Evolutionary conservation across 2,329 filamentous ascomycete genomes (phyloP).

Genomic region (Sclerotinia nivalis): DNA sequence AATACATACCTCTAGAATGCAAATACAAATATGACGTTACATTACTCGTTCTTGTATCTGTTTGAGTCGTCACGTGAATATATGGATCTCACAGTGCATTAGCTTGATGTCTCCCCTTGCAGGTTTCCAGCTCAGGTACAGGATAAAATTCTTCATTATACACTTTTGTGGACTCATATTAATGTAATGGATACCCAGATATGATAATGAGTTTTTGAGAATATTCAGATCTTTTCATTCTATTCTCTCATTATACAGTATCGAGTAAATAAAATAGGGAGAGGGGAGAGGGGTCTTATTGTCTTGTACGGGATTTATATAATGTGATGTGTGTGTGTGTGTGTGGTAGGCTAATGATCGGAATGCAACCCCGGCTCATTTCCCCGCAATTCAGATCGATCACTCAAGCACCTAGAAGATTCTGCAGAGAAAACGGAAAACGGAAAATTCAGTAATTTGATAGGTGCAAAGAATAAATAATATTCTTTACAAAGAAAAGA

Average conservation of each 20-base stretch:
- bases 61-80: neutral
- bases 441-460: neutral
- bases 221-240: no score
- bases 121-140: conserved; percentile 2
- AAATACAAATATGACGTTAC: conserved; percentile 5
- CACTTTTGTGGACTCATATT: neutral
- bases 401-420: conserved; percentile 2
- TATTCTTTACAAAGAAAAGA: neutral
- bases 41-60: neutral
- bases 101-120: neutral
- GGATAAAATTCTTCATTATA: neutral
- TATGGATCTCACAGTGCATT: neutral
- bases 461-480: no score
- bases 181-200: no score
- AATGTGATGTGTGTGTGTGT: no score
- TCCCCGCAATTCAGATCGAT: conserved; percentile 14
- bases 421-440: neutral
- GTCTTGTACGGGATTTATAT: no score
- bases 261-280: no score
- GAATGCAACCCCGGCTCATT: neutral
- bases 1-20: neutral
- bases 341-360: neutral
- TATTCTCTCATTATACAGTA: no score
- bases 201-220: no score
- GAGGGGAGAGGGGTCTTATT: no score